Evolutionary conservation across 495 filamentous ascomycete genomes (phyloP), one percentile per base, ranked within the genome.

Genomic region (Hypoxylon intermedium): DNA sequence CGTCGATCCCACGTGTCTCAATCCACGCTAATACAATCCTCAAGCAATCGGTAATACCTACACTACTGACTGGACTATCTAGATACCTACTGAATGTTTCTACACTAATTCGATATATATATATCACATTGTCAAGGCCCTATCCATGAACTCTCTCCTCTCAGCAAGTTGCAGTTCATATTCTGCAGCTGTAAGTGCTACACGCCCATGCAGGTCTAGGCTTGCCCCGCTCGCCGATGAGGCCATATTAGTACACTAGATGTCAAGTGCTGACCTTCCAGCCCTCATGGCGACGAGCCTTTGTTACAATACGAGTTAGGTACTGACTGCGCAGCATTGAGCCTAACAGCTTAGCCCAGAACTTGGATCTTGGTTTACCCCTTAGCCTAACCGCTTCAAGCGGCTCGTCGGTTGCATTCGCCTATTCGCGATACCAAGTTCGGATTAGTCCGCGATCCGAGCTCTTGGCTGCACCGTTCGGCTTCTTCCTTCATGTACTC

Each of bases 1-100:
- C 13, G 63, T 54, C 63, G 57, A 62, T 67, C 63, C 53, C 63
- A 67, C 63, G 63, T 63, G 63, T 67, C 46, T 62, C 37, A 63
- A 65, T 53, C 70, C 63, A 37, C 40, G 30, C 15, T 44, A 43
- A 49, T 53, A 53, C 49, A 13, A 38, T 30, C 18, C 38, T 31
- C 41, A 55, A 47, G 33, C 30, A 30, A 30, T 45, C 47, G 30
- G 30, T 45, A 45, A n/a, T n/a, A n/a, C n/a, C n/a, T n/a, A n/a
- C n/a, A n/a, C n/a, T n/a, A n/a, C n/a, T n/a, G n/a, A n/a, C n/a
- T n/a, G n/a, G n/a, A n/a, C n/a, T n/a, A n/a, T n/a, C n/a, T n/a
- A n/a, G n/a, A n/a, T n/a, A n/a, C n/a, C n/a, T n/a, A n/a, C n/a
- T n/a, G n/a, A n/a, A n/a, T n/a, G n/a, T n/a, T n/a, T n/a, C n/a